Evolutionary conservation across 768 basidiomycete species (phyloP), one percentile per base, ranked within the genome.

Genomic region (Boletus rex-veris): DNA sequence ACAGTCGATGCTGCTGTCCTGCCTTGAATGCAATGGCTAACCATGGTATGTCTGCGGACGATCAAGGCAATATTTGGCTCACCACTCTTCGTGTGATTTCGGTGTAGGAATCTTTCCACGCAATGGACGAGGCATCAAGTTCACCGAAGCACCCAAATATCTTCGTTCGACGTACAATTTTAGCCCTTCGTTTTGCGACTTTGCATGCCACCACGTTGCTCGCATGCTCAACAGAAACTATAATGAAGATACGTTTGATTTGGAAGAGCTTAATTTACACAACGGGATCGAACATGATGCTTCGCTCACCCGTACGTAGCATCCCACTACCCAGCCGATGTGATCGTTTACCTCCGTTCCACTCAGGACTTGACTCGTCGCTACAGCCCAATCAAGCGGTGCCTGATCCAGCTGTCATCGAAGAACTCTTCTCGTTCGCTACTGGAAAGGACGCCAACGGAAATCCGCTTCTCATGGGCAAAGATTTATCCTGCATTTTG

Each of bases 11-110:
- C 58, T 80, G 81, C 2, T 90, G 88, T 59, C 88, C 87, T 3
- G 86, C 79, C 11, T 69, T 90, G 58, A 90, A 92, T 58, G 84
- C 86, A 0, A 73, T 92, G 79, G 86, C 89, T 6, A 91, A 91
- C 63, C 89, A 91, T 59, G 89, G 88, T 88, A 38, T 24, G 69
- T 53, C 53, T 79, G 72, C 64, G 74, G 3, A 81, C 85, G 30
- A 42, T 31, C 33, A 11, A 35, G 8, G 16, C 3, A 9, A 15
- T 16, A 40, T 38, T 7, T 9, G 1, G 18, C 26, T 24, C 41
- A 36, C 33, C 28, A 3, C 7, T 38, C 19, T 19, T 16, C 33
- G 16, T 15, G 12, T 15, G 11, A 36, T 36, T 36, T 12, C 12
- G 15, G n/a, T 14, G 21, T 42, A 73, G 72, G 71, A 3, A 75